Evolutionary conservation across 768 basidiomycete genomes (phyloP).

Genomic region (Leucosporidium yakuticum): DNA sequence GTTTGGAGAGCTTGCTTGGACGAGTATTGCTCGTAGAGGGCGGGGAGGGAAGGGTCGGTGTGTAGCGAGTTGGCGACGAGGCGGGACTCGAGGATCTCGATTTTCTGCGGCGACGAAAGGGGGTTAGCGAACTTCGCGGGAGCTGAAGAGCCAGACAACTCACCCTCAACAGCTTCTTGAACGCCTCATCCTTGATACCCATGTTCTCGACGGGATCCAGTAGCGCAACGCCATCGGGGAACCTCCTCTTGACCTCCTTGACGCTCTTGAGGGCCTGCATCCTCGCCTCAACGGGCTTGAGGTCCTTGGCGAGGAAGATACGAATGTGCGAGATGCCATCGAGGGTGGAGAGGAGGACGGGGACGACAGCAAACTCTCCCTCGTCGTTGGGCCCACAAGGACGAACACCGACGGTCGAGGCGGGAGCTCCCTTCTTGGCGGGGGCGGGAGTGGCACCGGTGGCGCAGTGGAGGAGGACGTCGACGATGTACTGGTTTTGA

Average conservation of each 20-base stretch:
- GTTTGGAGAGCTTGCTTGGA: conserved; percentile 66
- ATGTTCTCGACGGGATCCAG: conserved; percentile 91
- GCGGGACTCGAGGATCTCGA: conserved; percentile 77
- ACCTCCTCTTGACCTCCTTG: conserved; percentile 80
- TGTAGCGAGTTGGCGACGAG: conserved; percentile 74
- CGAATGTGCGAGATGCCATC: conserved; percentile 81
- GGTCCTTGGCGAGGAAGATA: conserved; percentile 80
- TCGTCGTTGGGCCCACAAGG: conserved; percentile 69
- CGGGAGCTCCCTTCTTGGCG: conserved; percentile 47
- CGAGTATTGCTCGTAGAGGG: conserved; percentile 71
- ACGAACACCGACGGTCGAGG: conserved; percentile 55
- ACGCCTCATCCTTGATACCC: conserved; percentile 91
- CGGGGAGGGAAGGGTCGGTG: conserved; percentile 67
- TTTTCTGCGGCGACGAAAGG: conserved; percentile 59
- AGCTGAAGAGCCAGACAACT: conserved; percentile 13
- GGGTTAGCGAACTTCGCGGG: not conserved
- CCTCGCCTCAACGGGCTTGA: conserved; percentile 66
- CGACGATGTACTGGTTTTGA: conserved; percentile 83
- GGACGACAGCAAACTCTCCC: conserved; percentile 77
- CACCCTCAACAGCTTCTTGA: conserved; percentile 77
- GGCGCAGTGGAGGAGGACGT: conserved; percentile 77
- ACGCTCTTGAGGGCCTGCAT: conserved; percentile 87
- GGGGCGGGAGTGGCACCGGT: conserved; percentile 58
- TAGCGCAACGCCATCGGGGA: conserved; percentile 76
- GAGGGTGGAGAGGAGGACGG: conserved; percentile 77